A percentile compares a stretch with the other conserved stretches of the same genome.
phyloP scores from a whole-genome alignment of 2,329 filamentous ascomycete species.

The Aspergillus thermomutatus region DNA sequence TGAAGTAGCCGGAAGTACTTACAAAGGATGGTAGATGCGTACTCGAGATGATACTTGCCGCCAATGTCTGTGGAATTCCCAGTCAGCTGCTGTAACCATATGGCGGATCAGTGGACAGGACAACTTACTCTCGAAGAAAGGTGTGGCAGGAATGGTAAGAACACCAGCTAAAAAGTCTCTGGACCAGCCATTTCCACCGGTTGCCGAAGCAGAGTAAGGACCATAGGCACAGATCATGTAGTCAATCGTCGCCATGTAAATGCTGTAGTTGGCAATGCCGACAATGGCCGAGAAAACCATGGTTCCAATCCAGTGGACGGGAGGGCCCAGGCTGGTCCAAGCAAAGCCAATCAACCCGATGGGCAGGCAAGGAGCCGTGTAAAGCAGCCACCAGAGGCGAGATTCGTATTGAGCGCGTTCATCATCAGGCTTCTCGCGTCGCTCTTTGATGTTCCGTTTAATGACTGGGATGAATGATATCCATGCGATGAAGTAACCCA shows the following conservation, averaged over 20 bases:
- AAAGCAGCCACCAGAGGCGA: constrained; percentile 60
- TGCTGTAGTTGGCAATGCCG: constrained; percentile 61
- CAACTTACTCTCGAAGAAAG: constrained; percentile 43
- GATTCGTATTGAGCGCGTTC: constrained; percentile 63
- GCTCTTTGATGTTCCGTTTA: constrained; percentile 46
- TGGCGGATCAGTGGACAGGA: neutral
- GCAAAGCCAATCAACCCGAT: constrained; percentile 63
- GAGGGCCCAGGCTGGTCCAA: constrained; percentile 56
- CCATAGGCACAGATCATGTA: constrained; percentile 68
- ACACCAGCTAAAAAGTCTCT: constrained; percentile 64
- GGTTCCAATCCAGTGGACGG: constrained; percentile 59
- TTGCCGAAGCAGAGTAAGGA: constrained; percentile 63
- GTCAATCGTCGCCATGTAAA: constrained; percentile 66
- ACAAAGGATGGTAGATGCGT: constrained; percentile 62
- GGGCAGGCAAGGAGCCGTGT: constrained; percentile 56
- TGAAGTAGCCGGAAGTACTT: constrained; percentile 14
- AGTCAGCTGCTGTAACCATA: neutral
- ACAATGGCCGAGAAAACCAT: constrained; percentile 60
- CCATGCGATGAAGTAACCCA: constrained; percentile 61
- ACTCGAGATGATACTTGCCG: constrained; percentile 53
- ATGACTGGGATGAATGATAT: constrained; percentile 56
- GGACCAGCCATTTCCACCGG: constrained; percentile 64
- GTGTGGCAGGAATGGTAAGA: constrained; percentile 58
- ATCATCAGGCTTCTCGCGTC: constrained; percentile 45
- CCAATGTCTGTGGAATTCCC: constrained; percentile 46